Evolutionary conservation across 2,329 filamentous ascomycete genomes (phyloP), one percentile per base, ranked within the genome.

Genomic region (Knufia fluminis): DNA sequence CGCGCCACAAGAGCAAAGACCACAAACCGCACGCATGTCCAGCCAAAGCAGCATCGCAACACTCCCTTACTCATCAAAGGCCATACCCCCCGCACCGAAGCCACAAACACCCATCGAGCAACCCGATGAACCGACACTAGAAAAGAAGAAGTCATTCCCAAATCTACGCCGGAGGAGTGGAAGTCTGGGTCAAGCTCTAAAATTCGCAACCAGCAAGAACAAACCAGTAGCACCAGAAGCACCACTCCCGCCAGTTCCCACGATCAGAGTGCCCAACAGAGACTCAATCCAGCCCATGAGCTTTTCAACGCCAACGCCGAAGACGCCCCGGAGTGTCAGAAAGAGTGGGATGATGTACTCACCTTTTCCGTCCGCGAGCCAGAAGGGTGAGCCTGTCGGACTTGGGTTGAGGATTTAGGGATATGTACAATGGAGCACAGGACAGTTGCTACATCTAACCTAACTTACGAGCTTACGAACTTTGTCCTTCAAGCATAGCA

Each of bases 141-240:
- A 36, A 17, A 49, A 51, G 36, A 59, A 57, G 44, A 56, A 56
- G 35, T 56, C 54, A 7, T 56, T 59, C 39, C 50, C 51, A 3
- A 38, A 46, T 7, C 33, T 59, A 7, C 50, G 57, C 20, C 46
- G 54, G 48, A 42, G 57, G 28, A 57, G 57, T 35, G 55, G 56
- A 35, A 59, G 57, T 38, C 49, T 59, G 14, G 54, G 55, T n/a
- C 55, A 59, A 44, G 57, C 55, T 7, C 51, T 59, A 45, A 59
- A 24, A 22, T 36, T 46, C 10, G 20, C 31, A 3, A 39, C 31
- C 31, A 36, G 44, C 44, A 46, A 26, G 19, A 38, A 26, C 31
- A 38, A 46, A 26, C 14, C 33, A 16, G 19, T 17, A 8, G 32
- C 22, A 4, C 4, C 44, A 4, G 44, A 46, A 16, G 44, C 31